A percentile compares a stretch with the other conserved stretches of the same genome.
Evolutionary conservation across 1,139 yeast species (phyloP).

Genomic region (Ashbya aceris): DNA sequence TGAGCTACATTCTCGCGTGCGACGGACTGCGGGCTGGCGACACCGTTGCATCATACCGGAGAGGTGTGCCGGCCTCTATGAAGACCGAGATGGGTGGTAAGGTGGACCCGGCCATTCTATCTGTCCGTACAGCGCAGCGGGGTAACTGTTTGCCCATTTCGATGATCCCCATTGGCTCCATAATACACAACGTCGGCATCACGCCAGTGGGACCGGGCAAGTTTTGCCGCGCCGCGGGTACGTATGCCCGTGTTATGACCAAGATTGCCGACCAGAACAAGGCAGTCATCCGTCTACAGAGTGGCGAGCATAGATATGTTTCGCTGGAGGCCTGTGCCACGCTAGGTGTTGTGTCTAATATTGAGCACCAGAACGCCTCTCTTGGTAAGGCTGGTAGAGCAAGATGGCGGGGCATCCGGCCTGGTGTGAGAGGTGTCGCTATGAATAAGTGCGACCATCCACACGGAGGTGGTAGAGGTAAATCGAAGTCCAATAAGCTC

Average conservation of each 20-base stretch:
- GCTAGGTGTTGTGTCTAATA: conserved; percentile 88
- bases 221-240: conserved; percentile 88
- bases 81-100: conserved; percentile 57
- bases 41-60: conserved; percentile 76
- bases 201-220: conserved; percentile 76
- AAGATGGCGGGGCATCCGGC: conserved; percentile 89
- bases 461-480: conserved; percentile 99
- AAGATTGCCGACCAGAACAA: conserved; percentile 61
- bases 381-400: conserved; percentile 97
- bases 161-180: conserved; percentile 90
- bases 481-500: conserved; percentile 88
- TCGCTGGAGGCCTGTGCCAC: conserved; percentile 86
- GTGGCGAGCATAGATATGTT: conserved; percentile 91
- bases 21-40: conserved; percentile 94
- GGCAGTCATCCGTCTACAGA: conserved; percentile 74
- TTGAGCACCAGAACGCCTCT: conserved; percentile 81
- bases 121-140: conserved; percentile 79
- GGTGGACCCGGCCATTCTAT: conserved; percentile 83
- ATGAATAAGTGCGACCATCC: conserved; percentile 98
- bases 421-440: conserved; percentile 96
- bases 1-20: conserved; percentile 79
- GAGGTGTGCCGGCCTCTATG: conserved; percentile 75
- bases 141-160: conserved; percentile 91
- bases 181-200: conserved; percentile 80
- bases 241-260: conserved; percentile 81